phyloP scores from a whole-genome alignment of 768 basidiomycete genomes.

The Lactarius quietus region DNA sequence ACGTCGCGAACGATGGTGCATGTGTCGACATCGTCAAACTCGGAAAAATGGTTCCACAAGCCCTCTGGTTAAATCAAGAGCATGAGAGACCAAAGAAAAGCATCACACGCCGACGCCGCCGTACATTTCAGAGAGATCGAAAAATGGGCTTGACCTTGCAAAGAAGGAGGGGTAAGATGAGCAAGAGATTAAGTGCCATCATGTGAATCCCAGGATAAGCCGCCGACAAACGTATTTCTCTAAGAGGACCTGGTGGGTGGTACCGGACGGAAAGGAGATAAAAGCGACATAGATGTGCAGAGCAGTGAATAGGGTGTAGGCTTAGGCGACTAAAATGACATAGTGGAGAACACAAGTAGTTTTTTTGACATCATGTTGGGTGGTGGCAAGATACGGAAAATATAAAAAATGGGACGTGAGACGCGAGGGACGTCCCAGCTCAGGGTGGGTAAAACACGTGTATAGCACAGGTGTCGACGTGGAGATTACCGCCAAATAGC shows the following conservation, averaged over 20 bases:
- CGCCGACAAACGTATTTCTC: slow-evolving; percentile 99
- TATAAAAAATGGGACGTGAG: slow-evolving; percentile 6
- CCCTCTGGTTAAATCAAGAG: slow-evolving; percentile 51
- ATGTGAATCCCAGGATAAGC: slow-evolving; percentile 99
- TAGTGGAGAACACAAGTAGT: slow-evolving; percentile 24
- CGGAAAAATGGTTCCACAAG: slow-evolving; percentile 83
- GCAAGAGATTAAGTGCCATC: slow-evolving; percentile 66
- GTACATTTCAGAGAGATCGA: slow-evolving; percentile 45
- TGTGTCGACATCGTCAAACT: slow-evolving; percentile 95
- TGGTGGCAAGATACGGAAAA: slow-evolving; percentile 21
- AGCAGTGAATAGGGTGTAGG: slow-evolving; percentile 22
- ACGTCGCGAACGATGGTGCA: slow-evolving; percentile 99
- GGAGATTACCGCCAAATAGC: slow-evolving; percentile 22
- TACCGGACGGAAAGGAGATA: slow-evolving; percentile 10
- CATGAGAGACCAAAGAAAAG: slow-evolving; percentile 2
- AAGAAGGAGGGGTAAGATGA: not conserved
- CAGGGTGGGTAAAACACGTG: too few species aligned
- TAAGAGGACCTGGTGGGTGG: slow-evolving; percentile 28
- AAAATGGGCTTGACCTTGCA: slow-evolving; percentile 32
- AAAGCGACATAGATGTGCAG: slow-evolving; percentile 25
- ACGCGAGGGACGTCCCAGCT: slow-evolving; percentile 13
- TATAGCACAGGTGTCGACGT: slow-evolving; percentile 6
- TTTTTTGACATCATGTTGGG: slow-evolving; percentile 20
- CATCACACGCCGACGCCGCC: slow-evolving; percentile 30
- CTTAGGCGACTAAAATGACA: slow-evolving; percentile 20